Evolutionary conservation across 768 basidiomycete species (phyloP).

Genomic region (Boletus sp.): DNA sequence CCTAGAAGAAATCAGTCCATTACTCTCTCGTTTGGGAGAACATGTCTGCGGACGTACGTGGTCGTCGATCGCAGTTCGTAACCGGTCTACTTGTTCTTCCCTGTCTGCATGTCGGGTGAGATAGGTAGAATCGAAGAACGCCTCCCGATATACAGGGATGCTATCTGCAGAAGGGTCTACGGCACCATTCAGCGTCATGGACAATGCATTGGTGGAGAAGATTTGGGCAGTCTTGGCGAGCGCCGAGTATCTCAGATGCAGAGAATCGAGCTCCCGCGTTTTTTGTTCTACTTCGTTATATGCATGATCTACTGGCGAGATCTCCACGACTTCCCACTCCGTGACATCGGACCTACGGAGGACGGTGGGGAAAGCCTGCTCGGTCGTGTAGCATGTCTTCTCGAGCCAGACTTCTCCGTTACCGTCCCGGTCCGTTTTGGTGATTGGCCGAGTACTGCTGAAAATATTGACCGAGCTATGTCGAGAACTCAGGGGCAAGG

Average conservation of each 20-base stretch:
- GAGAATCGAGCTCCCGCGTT: constrained; percentile 69
- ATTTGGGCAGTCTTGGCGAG: constrained; percentile 72
- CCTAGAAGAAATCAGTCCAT: constrained; percentile 39
- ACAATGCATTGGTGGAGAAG: constrained; percentile 75
- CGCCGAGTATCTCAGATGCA: constrained; percentile 72
- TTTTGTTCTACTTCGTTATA: constrained; percentile 77
- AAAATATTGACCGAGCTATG: constrained; percentile 80
- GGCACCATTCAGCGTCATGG: constrained; percentile 83
- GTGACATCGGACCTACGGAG: constrained; percentile 86
- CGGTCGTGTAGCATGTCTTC: constrained; percentile 84
- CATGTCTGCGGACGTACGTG: constrained; percentile 48
- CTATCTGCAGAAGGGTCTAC: constrained; percentile 80
- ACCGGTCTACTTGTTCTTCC: constrained; percentile 65
- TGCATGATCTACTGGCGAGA: constrained; percentile 85
- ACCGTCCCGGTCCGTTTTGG: constrained; percentile 61
- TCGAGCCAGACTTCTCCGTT: constrained; percentile 82
- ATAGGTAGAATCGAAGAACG: constrained; percentile 75
- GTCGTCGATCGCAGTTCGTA: constrained; percentile 75
- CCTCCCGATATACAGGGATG: constrained; percentile 73
- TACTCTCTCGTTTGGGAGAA: not conserved
- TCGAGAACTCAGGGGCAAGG: constrained; percentile 1
- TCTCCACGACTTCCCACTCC: constrained; percentile 64
- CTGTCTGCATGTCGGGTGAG: constrained; percentile 66
- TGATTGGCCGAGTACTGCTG: constrained; percentile 68
- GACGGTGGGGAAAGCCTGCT: constrained; percentile 89